phyloP scores from a whole-genome alignment of 768 basidiomycete genomes.

The Mycena capillaripes region DNA sequence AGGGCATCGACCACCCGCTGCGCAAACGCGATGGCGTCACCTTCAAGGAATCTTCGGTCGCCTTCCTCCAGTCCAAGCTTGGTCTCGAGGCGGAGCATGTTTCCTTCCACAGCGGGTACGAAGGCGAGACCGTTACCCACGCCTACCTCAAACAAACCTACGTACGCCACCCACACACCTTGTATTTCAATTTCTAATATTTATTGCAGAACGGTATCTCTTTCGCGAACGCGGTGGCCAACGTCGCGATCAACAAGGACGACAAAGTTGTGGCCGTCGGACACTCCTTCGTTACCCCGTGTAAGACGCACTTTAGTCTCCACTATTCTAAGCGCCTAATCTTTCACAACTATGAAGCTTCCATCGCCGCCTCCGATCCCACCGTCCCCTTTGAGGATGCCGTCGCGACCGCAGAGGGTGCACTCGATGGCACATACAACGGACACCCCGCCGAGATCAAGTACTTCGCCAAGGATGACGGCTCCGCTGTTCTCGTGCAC shows the following conservation, averaged over 20 bases:
- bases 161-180: slow-evolving; percentile 36
- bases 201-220: slow-evolving; percentile 43
- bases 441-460: slow-evolving; percentile 47
- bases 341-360: neutral
- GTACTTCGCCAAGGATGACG: slow-evolving; percentile 49
- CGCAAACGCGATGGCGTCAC: slow-evolving; percentile 36
- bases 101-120: slow-evolving; percentile 40
- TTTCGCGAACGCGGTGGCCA: slow-evolving; percentile 47
- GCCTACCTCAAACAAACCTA: slow-evolving; percentile 49
- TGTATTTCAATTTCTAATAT: neutral
- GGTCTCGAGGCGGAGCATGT: slow-evolving; percentile 33
- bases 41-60: slow-evolving; percentile 47
- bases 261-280: slow-evolving; percentile 38
- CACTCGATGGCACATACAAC: slow-evolving; percentile 46
- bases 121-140: slow-evolving; percentile 34
- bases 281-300: slow-evolving; percentile 32
- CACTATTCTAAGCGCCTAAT: neutral
- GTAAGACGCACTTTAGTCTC: slow-evolving; percentile 35
- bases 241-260: slow-evolving; percentile 36
- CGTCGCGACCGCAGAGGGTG: slow-evolving; percentile 45
- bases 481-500: slow-evolving; percentile 47
- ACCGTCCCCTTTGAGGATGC: slow-evolving; percentile 47
- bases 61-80: slow-evolving; percentile 34
- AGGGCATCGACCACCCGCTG: slow-evolving; percentile 42
- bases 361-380: slow-evolving; percentile 41